These are phyloP conservation scores for Phycomyces blakesleeanus DNA, from an alignment of 192 early-diverging fungal genomes.

Conservation along the genomic window DNA sequence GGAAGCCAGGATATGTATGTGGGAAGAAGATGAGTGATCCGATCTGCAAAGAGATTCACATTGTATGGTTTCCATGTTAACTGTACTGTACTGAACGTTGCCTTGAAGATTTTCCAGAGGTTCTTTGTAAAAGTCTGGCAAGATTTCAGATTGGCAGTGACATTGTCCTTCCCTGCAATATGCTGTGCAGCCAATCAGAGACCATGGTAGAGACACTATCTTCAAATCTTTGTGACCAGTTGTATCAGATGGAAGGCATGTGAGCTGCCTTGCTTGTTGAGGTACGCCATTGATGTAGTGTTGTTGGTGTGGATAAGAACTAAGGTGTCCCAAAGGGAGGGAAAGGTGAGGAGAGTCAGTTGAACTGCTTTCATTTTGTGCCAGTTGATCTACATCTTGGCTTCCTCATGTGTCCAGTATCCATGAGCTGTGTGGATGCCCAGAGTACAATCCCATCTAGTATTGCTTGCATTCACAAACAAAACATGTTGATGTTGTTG, in stretches of 20 bases:
- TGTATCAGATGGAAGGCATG: slow-evolving; percentile 20
- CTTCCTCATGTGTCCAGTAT: slow-evolving; percentile 12
- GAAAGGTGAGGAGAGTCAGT: not conserved
- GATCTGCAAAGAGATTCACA: slow-evolving; percentile 14
- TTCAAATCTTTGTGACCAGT: slow-evolving; percentile 11
- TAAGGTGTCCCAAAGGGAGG: not conserved
- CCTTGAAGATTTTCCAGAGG: not conserved
- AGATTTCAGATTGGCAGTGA: slow-evolving; percentile 1
- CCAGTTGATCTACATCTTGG: slow-evolving; percentile 24
- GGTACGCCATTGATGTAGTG: slow-evolving; percentile 2
- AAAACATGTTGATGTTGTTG: slow-evolving; percentile 11
- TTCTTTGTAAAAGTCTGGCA: not conserved
- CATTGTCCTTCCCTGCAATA: slow-evolving; percentile 1
- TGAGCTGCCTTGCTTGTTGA: slow-evolving; percentile 14
- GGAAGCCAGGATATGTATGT: slow-evolving; percentile 16
- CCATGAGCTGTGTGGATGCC: slow-evolving; percentile 2
- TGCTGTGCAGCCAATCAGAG: not conserved
- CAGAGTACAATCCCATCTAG: slow-evolving; percentile 24
- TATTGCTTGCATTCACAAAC: slow-evolving; percentile 28
- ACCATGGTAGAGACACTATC: not conserved
- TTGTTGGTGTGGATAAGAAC: slow-evolving; percentile 2
- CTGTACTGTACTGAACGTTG: not conserved
- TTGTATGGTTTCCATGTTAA: not conserved
- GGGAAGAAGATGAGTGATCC: slow-evolving; percentile 1
- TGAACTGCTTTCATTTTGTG: slow-evolving; percentile 22